Conservation (phyloP, 305 asterid species). For the Ilex paraguariensis region DNA sequence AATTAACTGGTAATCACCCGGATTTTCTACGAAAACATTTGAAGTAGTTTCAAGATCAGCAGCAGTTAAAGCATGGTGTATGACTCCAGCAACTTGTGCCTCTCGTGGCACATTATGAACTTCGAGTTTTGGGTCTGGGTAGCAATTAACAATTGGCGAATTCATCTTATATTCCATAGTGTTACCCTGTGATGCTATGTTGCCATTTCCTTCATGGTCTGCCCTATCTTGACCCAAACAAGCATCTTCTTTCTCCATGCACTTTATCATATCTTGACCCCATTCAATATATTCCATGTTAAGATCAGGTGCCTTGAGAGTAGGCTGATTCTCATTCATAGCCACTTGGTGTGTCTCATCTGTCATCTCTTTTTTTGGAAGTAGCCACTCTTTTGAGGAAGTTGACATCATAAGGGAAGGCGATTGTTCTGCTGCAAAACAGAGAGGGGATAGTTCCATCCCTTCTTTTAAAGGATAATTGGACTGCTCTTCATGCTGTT, state of each 20-base stretch:
- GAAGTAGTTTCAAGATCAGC: slow-evolving; percentile 21
- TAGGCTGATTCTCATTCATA: slow-evolving; percentile 24
- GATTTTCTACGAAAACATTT: slow-evolving; percentile 21
- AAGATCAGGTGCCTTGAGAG: slow-evolving; percentile 18
- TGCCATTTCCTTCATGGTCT: slow-evolving; percentile 11
- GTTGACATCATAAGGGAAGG: slow-evolving; percentile 33
- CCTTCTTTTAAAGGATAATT: slow-evolving; percentile 26
- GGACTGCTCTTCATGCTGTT: slow-evolving; percentile 23
- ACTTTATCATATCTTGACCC: slow-evolving; percentile 15
- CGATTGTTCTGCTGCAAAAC: slow-evolving; percentile 24
- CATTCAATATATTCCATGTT: slow-evolving; percentile 26
- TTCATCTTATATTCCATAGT: slow-evolving; percentile 24
- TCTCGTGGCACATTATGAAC: slow-evolving; percentile 23
- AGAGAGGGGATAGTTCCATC: slow-evolving; percentile 16
- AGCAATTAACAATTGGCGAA: slow-evolving; percentile 34
- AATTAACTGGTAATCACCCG: slow-evolving; percentile 22
- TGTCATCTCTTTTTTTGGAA: slow-evolving; percentile 24
- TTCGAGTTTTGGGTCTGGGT: slow-evolving; percentile 21
- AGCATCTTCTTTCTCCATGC: slow-evolving; percentile 23
- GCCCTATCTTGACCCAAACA: slow-evolving; percentile 19
- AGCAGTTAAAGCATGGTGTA: slow-evolving; percentile 20
- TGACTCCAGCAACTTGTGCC: slow-evolving; percentile 16
- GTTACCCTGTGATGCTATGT: slow-evolving; percentile 18
- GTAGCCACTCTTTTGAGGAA: slow-evolving; percentile 26
- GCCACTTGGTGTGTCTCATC: slow-evolving; percentile 20